phyloP scores from a whole-genome alignment of 768 basidiomycete genomes.

The Clitopilus hobsonii region DNA sequence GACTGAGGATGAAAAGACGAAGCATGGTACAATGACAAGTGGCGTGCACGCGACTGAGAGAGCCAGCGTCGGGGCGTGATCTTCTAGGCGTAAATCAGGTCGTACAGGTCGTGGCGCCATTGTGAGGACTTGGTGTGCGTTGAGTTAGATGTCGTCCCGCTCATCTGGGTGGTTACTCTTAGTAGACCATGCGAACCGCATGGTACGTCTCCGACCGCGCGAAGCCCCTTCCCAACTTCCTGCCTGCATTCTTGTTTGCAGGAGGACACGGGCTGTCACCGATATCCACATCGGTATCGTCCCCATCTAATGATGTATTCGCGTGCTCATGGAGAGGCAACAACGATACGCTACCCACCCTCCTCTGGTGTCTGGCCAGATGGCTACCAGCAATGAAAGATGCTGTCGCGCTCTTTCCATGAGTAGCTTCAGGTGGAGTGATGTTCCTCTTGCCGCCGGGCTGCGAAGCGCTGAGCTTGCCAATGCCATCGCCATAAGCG shows the following conservation, averaged over 20 bases:
- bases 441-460: conserved; percentile 53
- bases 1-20: background rate
- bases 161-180: conserved; percentile 8
- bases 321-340: conserved; percentile 65
- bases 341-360: conserved; percentile 43
- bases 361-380: conserved; percentile 54
- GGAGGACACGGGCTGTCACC: conserved; percentile 90
- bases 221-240: conserved; percentile 45
- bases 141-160: too few relatives aligned
- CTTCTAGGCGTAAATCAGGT: too few relatives aligned
- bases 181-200: conserved; percentile 51
- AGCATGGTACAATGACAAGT: background rate
- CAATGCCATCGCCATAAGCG: conserved; percentile 77
- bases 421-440: conserved; percentile 51
- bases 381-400: conserved; percentile 63
- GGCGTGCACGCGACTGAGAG: too few relatives aligned
- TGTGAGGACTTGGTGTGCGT: too few relatives aligned
- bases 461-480: conserved; percentile 33
- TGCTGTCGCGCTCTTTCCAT: conserved; percentile 25
- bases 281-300: conserved; percentile 73
- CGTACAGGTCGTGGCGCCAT: too few relatives aligned
- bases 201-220: conserved; percentile 72
- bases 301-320: conserved; percentile 55
- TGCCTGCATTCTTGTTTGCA: conserved; percentile 54
- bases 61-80: too few relatives aligned